phyloP scores from a whole-genome alignment of 2,329 filamentous ascomycete species.

The Fusarium sp. region DNA sequence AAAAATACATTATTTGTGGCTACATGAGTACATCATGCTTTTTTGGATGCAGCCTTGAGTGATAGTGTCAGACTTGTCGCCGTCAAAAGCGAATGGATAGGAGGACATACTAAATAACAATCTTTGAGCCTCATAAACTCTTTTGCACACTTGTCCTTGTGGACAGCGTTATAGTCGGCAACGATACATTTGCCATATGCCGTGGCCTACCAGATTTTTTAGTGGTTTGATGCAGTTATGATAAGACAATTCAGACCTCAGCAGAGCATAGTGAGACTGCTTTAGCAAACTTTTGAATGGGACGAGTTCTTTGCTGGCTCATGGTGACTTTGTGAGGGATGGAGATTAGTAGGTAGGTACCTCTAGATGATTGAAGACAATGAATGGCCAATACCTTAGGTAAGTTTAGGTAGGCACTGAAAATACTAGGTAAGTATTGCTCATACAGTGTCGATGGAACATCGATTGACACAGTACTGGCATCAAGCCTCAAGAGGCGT shows the following conservation, averaged over 20 bases:
- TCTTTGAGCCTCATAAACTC: conserved; percentile 89
- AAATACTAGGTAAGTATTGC: not conserved
- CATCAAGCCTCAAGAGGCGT: conserved; percentile 12
- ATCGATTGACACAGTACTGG: not conserved
- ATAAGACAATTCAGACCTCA: conserved; percentile 53
- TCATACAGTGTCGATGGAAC: conserved; percentile 3
- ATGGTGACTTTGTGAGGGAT: conserved; percentile 26
- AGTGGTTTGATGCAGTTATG: not conserved
- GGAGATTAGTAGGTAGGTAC: too few species aligned
- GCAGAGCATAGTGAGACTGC: conserved; percentile 65
- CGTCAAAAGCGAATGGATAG: not conserved
- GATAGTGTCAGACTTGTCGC: not conserved
- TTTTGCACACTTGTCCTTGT: conserved; percentile 87
- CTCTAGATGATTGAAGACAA: not conserved
- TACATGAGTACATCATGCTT: conserved; percentile 30
- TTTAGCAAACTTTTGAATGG: conserved; percentile 64
- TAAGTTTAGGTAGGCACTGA: not conserved
- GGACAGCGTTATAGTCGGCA: conserved; percentile 86
- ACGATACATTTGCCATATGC: conserved; percentile 92
- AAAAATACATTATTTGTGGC: conserved; percentile 7
- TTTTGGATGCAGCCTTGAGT: conserved; percentile 41
- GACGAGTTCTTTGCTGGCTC: conserved; percentile 49
- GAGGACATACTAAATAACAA: conserved; percentile 78
- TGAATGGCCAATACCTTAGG: not conserved
- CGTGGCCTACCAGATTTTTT: conserved; percentile 67